Conservation (phyloP, 2,329 filamentous ascomycete genomes). For the Herpomyces periplanetae region DNA sequence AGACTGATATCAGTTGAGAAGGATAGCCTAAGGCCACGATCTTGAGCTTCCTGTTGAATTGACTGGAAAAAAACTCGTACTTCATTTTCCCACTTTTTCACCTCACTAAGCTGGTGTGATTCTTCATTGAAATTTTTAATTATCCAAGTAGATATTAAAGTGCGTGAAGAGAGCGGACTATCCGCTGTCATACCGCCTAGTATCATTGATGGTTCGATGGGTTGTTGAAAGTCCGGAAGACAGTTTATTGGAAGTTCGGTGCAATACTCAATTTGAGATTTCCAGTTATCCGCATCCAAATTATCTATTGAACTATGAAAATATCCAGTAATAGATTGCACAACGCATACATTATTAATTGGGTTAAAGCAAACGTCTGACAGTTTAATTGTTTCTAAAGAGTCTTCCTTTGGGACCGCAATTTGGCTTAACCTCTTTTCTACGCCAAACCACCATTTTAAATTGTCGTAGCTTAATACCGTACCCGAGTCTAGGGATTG, state of each 20-base stretch:
- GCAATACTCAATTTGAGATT: conserved; percentile 27
- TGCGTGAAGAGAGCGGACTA: conserved; percentile 28
- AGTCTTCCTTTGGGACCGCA: conserved; percentile 31
- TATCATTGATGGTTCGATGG: conserved; percentile 45
- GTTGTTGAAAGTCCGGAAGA: conserved; percentile 55
- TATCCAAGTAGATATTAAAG: conserved; percentile 74
- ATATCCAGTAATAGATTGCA: conserved; percentile 71
- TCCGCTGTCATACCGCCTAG: conserved; percentile 30
- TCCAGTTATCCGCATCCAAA: conserved; percentile 26
- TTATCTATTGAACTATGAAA: conserved; percentile 25
- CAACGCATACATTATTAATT: conserved; percentile 47
- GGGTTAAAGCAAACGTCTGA: conserved; percentile 81
- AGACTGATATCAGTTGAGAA: conserved; percentile 86
- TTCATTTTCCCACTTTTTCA: conserved; percentile 59
- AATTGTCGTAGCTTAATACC: conserved; percentile 51
- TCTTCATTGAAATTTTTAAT: conserved; percentile 49
- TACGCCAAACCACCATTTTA: conserved; percentile 73
- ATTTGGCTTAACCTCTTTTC: no score
- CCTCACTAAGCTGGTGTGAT: conserved; percentile 23
- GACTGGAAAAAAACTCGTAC: conserved; percentile 30
- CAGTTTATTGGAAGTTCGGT: conserved; percentile 32
- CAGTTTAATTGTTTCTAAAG: conserved; percentile 24
- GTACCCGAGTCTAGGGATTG: conserved; percentile 20
- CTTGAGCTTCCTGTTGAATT: conserved; percentile 37
- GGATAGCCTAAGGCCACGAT: conserved; percentile 44